Conservation (phyloP, 352 stramenopile species). For the Pseudoperonospora humuli region DNA sequence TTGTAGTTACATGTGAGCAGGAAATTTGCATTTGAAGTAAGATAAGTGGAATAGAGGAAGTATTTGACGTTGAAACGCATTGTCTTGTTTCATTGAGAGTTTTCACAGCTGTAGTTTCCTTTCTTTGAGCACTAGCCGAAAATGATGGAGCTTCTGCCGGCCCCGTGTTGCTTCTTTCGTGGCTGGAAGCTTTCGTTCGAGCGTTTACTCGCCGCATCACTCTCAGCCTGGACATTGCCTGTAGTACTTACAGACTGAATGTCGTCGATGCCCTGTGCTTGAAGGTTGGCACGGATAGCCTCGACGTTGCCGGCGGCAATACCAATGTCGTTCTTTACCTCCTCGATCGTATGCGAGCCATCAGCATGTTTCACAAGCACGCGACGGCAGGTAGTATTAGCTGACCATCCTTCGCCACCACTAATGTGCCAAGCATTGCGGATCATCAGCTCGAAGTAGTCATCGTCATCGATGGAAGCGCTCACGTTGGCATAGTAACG, state of each 20-base stretch:
- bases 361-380: slow-evolving; percentile 85
- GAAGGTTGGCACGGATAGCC: slow-evolving; percentile 71
- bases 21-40: not conserved
- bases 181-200: slow-evolving; percentile 38
- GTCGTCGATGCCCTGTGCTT: slow-evolving; percentile 56
- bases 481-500: slow-evolving; percentile 89
- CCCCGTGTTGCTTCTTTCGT: slow-evolving; percentile 77
- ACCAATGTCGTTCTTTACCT: slow-evolving; percentile 81
- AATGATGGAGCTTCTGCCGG: slow-evolving; percentile 72
- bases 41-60: not conserved
- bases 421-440: slow-evolving; percentile 84
- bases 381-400: slow-evolving; percentile 81
- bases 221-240: slow-evolving; percentile 43
- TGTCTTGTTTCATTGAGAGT: not conserved
- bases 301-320: slow-evolving; percentile 59
- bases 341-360: slow-evolving; percentile 70
- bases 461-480: slow-evolving; percentile 85
- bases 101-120: not conserved
- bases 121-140: slow-evolving; percentile 41
- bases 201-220: slow-evolving; percentile 46
- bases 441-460: slow-evolving; percentile 92
- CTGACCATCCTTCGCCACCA: slow-evolving; percentile 69
- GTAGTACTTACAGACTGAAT: slow-evolving; percentile 35
- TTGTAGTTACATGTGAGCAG: not conserved
- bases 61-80: slow-evolving; percentile 1